A percentile compares a stretch with the other conserved stretches of the same genome.
Evolutionary conservation across 106 monocot species (phyloP).

Genomic region (Iris macrosiphon): DNA sequence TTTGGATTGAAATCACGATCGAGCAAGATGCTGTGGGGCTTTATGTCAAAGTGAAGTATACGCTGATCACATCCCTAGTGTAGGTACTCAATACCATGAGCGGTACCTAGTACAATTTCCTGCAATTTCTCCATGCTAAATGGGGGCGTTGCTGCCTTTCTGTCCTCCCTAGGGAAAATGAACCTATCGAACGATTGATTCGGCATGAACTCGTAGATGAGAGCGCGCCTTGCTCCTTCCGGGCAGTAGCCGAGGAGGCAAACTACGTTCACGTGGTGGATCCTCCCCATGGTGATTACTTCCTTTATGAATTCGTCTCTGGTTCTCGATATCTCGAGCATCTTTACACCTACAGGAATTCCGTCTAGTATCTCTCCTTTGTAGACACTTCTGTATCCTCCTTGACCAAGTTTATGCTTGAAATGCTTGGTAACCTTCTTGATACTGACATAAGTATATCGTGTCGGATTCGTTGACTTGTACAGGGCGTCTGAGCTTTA

Average conservation of each 20-base stretch:
- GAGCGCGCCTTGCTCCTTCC: constrained; percentile 23
- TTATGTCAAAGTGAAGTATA: constrained; percentile 54
- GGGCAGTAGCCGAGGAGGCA: constrained; percentile 47
- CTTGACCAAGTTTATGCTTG: constrained; percentile 37
- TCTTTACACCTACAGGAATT: constrained; percentile 33
- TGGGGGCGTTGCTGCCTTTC: background rate
- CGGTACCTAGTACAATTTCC: constrained; percentile 24
- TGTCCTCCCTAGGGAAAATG: constrained; percentile 15
- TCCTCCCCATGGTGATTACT: constrained; percentile 37
- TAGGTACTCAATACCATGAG: constrained; percentile 40
- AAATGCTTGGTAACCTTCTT: constrained; percentile 35
- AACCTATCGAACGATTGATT: constrained; percentile 43
- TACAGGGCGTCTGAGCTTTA: too few species aligned
- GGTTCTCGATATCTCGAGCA: constrained; percentile 24
- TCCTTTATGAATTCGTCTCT: constrained; percentile 48
- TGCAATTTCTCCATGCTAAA: constrained; percentile 16
- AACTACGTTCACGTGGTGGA: constrained; percentile 47
- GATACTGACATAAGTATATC: constrained; percentile 22
- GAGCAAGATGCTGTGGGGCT: constrained; percentile 40
- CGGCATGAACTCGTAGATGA: constrained; percentile 50
- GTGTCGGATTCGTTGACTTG: constrained; percentile 21
- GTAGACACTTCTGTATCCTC: constrained; percentile 39
- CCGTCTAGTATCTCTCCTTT: constrained; percentile 28
- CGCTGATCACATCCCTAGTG: constrained; percentile 41
- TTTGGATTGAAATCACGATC: constrained; percentile 31